These are phyloP conservation scores for Kwoniella europaea DNA, from an alignment of 768 basidiomycete species.

Conservation along the genomic window DNA sequence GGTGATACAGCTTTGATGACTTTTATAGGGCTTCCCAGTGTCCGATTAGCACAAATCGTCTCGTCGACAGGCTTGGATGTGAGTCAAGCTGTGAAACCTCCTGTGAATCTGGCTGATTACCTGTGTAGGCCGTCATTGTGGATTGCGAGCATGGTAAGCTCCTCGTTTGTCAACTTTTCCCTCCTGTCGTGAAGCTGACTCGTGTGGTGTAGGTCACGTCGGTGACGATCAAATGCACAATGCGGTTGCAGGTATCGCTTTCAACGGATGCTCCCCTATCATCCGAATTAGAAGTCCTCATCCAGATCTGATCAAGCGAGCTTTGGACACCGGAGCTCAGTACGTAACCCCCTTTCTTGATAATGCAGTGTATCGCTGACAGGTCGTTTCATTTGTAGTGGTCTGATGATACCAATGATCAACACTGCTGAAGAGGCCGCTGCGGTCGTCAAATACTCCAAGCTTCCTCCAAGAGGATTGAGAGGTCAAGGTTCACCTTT, in stretches of 20 bases:
- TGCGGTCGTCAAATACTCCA: constrained; percentile 40
- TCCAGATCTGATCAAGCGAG: constrained; percentile 40
- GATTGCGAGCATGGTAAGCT: constrained; percentile 9
- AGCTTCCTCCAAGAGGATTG: constrained; percentile 48
- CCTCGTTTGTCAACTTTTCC: background rate
- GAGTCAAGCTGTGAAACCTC: constrained; percentile 9
- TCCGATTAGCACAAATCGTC: constrained; percentile 39
- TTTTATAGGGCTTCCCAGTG: constrained; percentile 36
- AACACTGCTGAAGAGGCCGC: constrained; percentile 47
- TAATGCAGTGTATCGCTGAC: background rate
- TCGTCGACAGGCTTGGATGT: constrained; percentile 44
- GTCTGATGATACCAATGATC: constrained; percentile 49
- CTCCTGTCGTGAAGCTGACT: constrained; percentile 27
- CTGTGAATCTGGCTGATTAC: constrained; percentile 3
- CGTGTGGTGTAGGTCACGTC: constrained; percentile 33
- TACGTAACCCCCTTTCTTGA: background rate
- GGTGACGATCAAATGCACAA: constrained; percentile 47
- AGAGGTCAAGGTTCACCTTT: constrained; percentile 38
- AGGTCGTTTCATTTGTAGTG: constrained; percentile 19
- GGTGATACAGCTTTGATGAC: constrained; percentile 42
- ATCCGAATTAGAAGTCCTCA: constrained; percentile 44
- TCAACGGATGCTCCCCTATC: constrained; percentile 37
- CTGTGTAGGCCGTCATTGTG: background rate
- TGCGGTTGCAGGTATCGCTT: constrained; percentile 37
- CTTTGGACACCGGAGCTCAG: constrained; percentile 38